Base-by-base conservation (phyloP, 192 early-diverging fungal species). In the Coemansia sp. region DNA sequence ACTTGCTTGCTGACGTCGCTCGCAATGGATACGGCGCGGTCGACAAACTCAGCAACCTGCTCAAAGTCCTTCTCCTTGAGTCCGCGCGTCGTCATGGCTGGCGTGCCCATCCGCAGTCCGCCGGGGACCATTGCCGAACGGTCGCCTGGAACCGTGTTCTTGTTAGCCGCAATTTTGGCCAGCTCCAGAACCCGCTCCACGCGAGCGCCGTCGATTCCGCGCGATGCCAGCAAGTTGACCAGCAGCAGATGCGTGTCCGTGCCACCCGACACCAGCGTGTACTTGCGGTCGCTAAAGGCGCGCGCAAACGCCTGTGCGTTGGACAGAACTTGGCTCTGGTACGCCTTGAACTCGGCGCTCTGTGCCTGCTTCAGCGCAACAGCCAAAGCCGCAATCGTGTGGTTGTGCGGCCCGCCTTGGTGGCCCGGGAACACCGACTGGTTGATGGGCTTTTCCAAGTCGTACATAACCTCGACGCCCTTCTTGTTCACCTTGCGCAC, bases 381-480 rank as follows among this genome's bases (percentile, higher is more conserved):
- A 12, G 95, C 88, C 59, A 99, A 84, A 12, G 95, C 95, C 16
- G 92, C 88, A 66, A 99, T 99, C 46, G 97, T 97, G 86, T 99
- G 95, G 87, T 99, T 99, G 85, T 99, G 97, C 34, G 97, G 97
- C 2, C 97, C 97, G 70, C 97, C 97, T 84, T 99, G 97, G 81
- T 97, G 95, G 39, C 95, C 95, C 10, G 97, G 97, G 85, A 99
- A 99, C 64, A 99, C 97, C 18, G 93, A 93, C 62, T 87, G 85
- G 83, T 99, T 99, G 84, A 99, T 98, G 26, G 91, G 89, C 61
- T 85, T 87, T 74, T 97, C 95, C n/a, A 98, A 86, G 35, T 96
- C 90, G 86, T 98, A 99, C 66, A 84, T 66, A 48, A 89, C 89
- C 75, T 87, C 85, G 55, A 91, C 86, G 33, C 94, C 94, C 85